Percentiles rank a stretch among this genome's conserved stretches.
Evolutionary conservation across 108 stramenopile genomes (phyloP).

Genomic region (Discostella stelligeroides): DNA sequence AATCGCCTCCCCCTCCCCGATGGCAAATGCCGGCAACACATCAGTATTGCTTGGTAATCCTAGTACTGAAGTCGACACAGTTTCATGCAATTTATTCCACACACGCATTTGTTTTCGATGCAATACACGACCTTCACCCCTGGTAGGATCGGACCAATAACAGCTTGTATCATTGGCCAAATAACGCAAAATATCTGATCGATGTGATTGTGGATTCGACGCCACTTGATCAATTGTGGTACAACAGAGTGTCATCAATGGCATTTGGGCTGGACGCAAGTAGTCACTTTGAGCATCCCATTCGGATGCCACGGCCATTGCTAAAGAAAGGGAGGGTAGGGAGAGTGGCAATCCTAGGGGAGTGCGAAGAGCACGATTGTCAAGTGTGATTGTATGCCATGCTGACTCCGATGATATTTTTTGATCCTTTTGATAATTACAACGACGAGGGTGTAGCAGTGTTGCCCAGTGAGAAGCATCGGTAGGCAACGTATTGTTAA

Average conservation of each 20-base stretch:
- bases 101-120: constrained; percentile 66
- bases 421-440: constrained; percentile 7
- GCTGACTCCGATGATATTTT: too few species aligned
- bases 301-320: constrained; percentile 89
- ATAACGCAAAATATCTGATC: constrained; percentile 62
- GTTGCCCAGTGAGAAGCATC: constrained; percentile 38
- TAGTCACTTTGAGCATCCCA: constrained; percentile 89
- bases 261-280: constrained; percentile 94
- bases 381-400: constrained; percentile 83
- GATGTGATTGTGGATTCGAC: constrained; percentile 51
- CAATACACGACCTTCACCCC: constrained; percentile 71
- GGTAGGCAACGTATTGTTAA: constrained; percentile 32
- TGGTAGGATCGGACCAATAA: constrained; percentile 77
- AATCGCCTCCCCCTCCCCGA: constrained; percentile 73
- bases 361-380: constrained; percentile 74
- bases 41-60: constrained; percentile 38
- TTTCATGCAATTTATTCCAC: constrained; percentile 73
- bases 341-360: constrained; percentile 76
- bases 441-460: constrained; percentile 22
- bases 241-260: constrained; percentile 95
- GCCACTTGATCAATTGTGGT: constrained; percentile 88
- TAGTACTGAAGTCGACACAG: constrained; percentile 29
- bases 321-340: constrained; percentile 80
- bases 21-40: constrained; percentile 58
- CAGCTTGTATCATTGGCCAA: constrained; percentile 91